These are phyloP conservation scores for Clarireedia paspali DNA, from an alignment of 2,329 filamentous ascomycete genomes.

Conservation along the genomic window DNA sequence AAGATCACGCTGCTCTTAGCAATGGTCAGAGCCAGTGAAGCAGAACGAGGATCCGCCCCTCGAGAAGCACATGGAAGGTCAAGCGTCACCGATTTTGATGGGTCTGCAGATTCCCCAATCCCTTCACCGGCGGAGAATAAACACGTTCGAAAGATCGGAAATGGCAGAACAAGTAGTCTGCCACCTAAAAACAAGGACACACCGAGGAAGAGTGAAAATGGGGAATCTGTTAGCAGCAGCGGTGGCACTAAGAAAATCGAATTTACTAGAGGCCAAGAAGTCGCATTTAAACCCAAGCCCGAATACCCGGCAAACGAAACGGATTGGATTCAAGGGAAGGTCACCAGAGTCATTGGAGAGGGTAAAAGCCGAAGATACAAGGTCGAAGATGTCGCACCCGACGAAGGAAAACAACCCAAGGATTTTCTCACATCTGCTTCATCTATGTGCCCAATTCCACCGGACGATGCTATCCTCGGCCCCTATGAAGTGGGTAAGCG, in stretches of 20 bases:
- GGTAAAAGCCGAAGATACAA: constrained; percentile 72
- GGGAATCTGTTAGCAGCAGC: constrained; percentile 16
- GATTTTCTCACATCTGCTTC: constrained; percentile 63
- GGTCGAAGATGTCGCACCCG: constrained; percentile 72
- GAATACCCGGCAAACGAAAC: constrained; percentile 38
- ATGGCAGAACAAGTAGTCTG: constrained; percentile 23
- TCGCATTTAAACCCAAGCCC: constrained; percentile 57
- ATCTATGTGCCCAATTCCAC: constrained; percentile 71
- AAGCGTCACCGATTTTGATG: constrained; percentile 25
- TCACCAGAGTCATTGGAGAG: constrained; percentile 67
- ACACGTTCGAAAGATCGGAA: constrained; percentile 22
- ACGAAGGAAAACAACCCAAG: constrained; percentile 56
- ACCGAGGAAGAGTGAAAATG: constrained; percentile 17
- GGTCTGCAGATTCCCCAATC: constrained; percentile 25
- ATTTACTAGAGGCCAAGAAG: constrained; percentile 55
- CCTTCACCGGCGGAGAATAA: constrained; percentile 27
- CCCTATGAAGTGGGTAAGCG: constrained; percentile 58
- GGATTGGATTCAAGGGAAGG: constrained; percentile 71
- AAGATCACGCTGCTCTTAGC: constrained; percentile 13
- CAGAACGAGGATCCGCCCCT: constrained; percentile 14
- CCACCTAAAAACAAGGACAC: constrained; percentile 23
- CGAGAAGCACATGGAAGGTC: constrained; percentile 23
- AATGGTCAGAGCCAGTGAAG: constrained; percentile 20
- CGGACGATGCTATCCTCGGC: constrained; percentile 49
- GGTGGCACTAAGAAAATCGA: constrained; percentile 39